Evolutionary conservation across 371 early-diverging fungal species (phyloP).

Genomic region (Circinella umbellata): DNA sequence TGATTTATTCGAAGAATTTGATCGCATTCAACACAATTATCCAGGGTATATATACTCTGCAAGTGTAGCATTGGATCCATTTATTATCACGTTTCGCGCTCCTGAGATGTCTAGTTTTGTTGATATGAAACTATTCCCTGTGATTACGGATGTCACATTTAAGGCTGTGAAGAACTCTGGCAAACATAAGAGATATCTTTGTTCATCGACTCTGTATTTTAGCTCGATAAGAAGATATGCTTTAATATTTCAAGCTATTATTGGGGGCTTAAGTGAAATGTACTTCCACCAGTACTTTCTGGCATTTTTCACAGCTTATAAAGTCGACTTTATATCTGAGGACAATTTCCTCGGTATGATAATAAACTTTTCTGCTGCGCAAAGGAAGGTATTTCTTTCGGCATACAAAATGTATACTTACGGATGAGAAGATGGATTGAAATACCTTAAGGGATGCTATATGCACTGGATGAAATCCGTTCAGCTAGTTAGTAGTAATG

Average conservation of each 20-base stretch:
- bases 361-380: background rate
- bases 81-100: background rate
- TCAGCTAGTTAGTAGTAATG: slow-evolving; percentile 12
- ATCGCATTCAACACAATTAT: background rate
- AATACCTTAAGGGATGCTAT: slow-evolving; percentile 14
- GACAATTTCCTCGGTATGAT: background rate
- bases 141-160: slow-evolving; percentile 4
- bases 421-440: background rate
- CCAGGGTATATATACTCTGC: background rate
- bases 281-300: slow-evolving; percentile 8
- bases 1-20: background rate
- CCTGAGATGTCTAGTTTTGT: background rate
- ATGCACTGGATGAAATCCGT: slow-evolving; percentile 21
- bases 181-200: background rate
- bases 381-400: background rate
- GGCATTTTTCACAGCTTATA: background rate
- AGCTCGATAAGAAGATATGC: background rate
- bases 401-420: background rate
- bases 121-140: background rate
- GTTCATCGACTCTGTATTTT: background rate
- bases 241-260: background rate
- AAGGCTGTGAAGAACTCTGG: background rate
- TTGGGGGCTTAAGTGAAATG: background rate
- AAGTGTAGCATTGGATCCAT: background rate
- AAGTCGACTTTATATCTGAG: background rate